Base-by-base conservation (phyloP, 768 basidiomycete species). In the Lentinula sp. region DNA sequence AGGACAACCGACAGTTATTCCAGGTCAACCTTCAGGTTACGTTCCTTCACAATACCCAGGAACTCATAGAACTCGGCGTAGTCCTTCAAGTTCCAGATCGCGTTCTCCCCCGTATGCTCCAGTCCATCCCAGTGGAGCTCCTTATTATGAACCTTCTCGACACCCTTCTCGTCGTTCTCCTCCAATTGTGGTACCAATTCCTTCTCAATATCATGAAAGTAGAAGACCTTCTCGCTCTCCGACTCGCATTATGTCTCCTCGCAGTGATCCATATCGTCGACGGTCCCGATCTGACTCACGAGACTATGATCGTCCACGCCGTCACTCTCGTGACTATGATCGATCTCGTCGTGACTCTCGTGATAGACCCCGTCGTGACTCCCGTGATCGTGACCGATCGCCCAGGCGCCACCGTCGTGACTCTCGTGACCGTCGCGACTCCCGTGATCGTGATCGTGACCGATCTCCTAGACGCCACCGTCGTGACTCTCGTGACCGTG, bases 401-500 rank as follows among this genome's bases (percentile, higher is more conserved):
- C 61, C 39, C 33, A n/a, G 39, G 6, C n/a, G 32, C 12, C 36
- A 28, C 23, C 59, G 62, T 57, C 61, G 62, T 57, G 64, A 61
- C 36, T 69, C 75, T 16, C 67, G 62, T 46, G 68, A 71, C 28
- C 28, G 28, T 42, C 62, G 62, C 45, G 43, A 33, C 18, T 64
- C 53, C 41, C 51, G 46, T 23, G 57, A 59, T n/a, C 51, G 51
- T 39, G 20, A 43, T 57, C 56, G 56, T 35, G 20, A 52, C 12
- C 35, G 59, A 18, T 48, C 35, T 39, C 61, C 39, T 41, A n/a
- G 39, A 15, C n/a, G 32, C 12, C 36, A 28, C 23, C 59, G 62
- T 57, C 61, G 62, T 57, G 64, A 61, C 36, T 69, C 75, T 16
- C 67, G 62, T 46, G 68, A 71, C 59, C 67, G 59, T 51, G 61